Conservation (phyloP, 495 filamentous ascomycete species). For the Chaetomium fimeti region DNA sequence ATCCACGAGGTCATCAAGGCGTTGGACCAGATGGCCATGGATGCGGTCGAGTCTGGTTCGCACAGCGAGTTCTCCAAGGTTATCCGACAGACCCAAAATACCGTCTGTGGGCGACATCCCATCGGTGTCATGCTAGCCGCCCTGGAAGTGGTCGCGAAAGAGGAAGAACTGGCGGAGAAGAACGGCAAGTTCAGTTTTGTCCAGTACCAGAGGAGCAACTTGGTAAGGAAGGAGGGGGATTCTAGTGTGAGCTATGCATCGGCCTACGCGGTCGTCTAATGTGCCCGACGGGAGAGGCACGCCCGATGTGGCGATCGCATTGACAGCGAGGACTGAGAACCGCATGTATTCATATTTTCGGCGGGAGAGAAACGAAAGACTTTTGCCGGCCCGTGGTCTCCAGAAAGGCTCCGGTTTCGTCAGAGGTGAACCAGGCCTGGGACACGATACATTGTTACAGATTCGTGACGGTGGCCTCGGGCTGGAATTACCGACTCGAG, state of each 20-base stretch:
- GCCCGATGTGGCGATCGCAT: background rate
- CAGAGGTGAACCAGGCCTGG: no score
- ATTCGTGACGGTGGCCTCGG: no score
- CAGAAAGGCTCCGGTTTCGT: no score
- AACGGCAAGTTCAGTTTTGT: slow-evolving; percentile 77
- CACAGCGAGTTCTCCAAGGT: slow-evolving; percentile 66
- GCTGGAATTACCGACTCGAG: background rate
- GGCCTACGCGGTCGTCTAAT: slow-evolving; percentile 65
- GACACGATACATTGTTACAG: no score
- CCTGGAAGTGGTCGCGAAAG: slow-evolving; percentile 57
- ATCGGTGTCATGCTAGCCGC: slow-evolving; percentile 94
- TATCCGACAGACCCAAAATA: slow-evolving; percentile 75
- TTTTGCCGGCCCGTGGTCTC: no score
- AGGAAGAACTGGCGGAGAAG: slow-evolving; percentile 37
- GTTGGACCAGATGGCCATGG: slow-evolving; percentile 79
- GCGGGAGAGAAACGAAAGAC: no score
- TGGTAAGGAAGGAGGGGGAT: slow-evolving; percentile 67
- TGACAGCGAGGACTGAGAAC: background rate
- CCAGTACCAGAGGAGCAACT: slow-evolving; percentile 84
- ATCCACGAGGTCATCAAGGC: slow-evolving; percentile 84
- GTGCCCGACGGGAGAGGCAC: background rate
- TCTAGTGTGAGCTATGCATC: slow-evolving; percentile 95
- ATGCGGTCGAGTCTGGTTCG: slow-evolving; percentile 71
- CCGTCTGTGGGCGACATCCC: slow-evolving; percentile 92
- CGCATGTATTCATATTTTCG: background rate